Conservation (phyloP, 371 early-diverging fungal genomes). For the Mucor saturninus region DNA sequence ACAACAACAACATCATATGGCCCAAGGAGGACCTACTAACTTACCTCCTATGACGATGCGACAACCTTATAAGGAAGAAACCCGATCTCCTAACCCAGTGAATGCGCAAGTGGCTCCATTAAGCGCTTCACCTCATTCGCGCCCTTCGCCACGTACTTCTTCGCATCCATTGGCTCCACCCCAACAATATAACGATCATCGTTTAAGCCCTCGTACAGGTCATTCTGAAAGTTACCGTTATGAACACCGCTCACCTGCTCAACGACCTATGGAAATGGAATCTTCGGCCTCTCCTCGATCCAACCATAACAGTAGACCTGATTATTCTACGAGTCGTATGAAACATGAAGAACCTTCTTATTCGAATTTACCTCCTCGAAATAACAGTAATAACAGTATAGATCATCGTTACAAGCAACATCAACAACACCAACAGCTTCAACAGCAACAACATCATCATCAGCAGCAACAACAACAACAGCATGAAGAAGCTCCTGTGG, state of each 20-base stretch:
- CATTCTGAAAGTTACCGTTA: conserved; percentile 27
- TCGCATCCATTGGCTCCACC: conserved; percentile 14
- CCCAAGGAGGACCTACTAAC: conserved; percentile 12
- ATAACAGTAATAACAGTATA: background rate
- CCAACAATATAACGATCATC: conserved; percentile 20
- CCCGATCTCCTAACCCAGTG: conserved; percentile 25
- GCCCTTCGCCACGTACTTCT: conserved; percentile 18
- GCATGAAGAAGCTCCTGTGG: background rate
- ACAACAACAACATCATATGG: conserved; percentile 15
- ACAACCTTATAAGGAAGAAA: conserved; percentile 24
- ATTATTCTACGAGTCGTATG: conserved; percentile 5
- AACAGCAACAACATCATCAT: background rate
- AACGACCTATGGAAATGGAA: conserved; percentile 24
- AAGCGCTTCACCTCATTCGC: conserved; percentile 16
- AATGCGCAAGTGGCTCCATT: conserved; percentile 1
- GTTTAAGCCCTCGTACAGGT: conserved; percentile 23
- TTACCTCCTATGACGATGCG: conserved; percentile 39
- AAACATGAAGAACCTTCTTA: conserved; percentile 17
- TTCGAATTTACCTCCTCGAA: conserved; percentile 5
- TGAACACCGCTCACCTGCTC: conserved; percentile 30
- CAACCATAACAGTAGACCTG: background rate
- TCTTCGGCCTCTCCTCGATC: conserved; percentile 12
- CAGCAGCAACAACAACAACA: conserved; percentile 4
- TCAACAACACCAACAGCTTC: conserved; percentile 5
- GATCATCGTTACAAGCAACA: conserved; percentile 12